Base-by-base conservation (phyloP, 169 alveolate species). In the Perkinsus olseni region DNA sequence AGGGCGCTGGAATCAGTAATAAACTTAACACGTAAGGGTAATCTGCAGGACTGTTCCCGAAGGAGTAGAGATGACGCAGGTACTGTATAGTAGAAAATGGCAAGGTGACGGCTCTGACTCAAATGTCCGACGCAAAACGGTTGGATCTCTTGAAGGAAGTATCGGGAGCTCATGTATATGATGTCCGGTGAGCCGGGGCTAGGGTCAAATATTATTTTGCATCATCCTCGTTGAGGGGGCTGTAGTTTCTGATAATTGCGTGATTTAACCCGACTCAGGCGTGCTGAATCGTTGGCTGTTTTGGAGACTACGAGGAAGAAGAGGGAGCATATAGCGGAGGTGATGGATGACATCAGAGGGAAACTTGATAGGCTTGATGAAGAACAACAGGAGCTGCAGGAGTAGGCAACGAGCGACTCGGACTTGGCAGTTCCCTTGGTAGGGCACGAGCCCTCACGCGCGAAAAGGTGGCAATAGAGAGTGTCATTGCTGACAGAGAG, bases 71-170 rank as follows among this genome's bases (percentile, higher is more conserved):
- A 10, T 6, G 62, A 10, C 24, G 62, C 62, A 45, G 62, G 62
- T 96, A 96, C 93, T 96, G 95, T 92, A 96, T 96, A 82, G 97
- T 96, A 50, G 96, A 96, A 38, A 97, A 96, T 93, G 98, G 97
- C n/a, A 95, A 96, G 92, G 97, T 96, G 39, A 93, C 94, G 74
- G 95, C 93, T n/a, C 93, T 96, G 74, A 95, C 97, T 17, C 95
- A 94, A 82, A 96, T 96, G 96, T 95, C 96, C 40, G 98, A 96
- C 92, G 94, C 91, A 38, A 95, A 96, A 45, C 92, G 96, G 51
- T 93, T 96, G 39, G 96, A 96, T 34, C 93, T 95, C 24, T 93
- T 96, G 92, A 94, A 95, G 50, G 97, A 96, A 74, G 96, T 96
- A 11, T 96, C 96, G 74, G 98, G 98, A 24, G 96, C 96, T 0